These are phyloP conservation scores for Pharnaceum exiguum DNA, from an alignment of 148 eudicot species.

Conservation along the genomic window DNA sequence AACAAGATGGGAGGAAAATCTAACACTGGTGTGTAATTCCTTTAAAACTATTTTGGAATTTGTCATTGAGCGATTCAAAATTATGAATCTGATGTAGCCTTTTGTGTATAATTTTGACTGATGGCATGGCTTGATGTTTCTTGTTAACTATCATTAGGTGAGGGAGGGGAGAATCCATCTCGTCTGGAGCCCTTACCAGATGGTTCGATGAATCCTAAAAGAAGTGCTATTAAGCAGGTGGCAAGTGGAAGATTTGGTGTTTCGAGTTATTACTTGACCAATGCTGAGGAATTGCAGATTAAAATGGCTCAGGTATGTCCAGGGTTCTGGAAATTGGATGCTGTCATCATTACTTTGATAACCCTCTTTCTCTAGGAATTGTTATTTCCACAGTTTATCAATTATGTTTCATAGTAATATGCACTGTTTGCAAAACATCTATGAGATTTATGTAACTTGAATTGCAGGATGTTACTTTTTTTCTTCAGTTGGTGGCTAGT, in stretches of 20 bases:
- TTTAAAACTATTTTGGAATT: not conserved
- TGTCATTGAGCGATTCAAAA: not conserved
- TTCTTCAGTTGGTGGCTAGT: constrained; percentile 15
- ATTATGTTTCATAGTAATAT: constrained; percentile 70
- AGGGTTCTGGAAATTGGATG: not conserved
- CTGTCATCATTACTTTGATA: constrained; percentile 19
- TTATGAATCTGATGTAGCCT: not conserved
- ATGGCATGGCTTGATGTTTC: not conserved
- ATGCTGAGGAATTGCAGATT: constrained; percentile 96
- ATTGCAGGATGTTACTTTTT: constrained; percentile 62
- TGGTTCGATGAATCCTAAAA: constrained; percentile 87
- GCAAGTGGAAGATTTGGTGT: constrained; percentile 99
- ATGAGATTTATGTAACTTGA: constrained; percentile 58
- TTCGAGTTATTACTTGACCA: constrained; percentile 94
- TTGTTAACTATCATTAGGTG: constrained; percentile 45
- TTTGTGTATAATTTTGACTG: not conserved
- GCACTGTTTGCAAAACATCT: constrained; percentile 57
- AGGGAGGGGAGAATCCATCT: constrained; percentile 99
- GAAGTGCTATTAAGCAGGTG: constrained; percentile 98
- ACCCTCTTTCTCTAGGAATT: constrained; percentile 45
- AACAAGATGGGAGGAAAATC: constrained; percentile 96
- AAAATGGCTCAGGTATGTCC: constrained; percentile 97
- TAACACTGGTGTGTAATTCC: constrained; percentile 63
- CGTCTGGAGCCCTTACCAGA: constrained; percentile 87
- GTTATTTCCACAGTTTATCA: constrained; percentile 68